Base-by-base conservation (phyloP, 768 basidiomycete genomes). In the Boletus bicolor region DNA sequence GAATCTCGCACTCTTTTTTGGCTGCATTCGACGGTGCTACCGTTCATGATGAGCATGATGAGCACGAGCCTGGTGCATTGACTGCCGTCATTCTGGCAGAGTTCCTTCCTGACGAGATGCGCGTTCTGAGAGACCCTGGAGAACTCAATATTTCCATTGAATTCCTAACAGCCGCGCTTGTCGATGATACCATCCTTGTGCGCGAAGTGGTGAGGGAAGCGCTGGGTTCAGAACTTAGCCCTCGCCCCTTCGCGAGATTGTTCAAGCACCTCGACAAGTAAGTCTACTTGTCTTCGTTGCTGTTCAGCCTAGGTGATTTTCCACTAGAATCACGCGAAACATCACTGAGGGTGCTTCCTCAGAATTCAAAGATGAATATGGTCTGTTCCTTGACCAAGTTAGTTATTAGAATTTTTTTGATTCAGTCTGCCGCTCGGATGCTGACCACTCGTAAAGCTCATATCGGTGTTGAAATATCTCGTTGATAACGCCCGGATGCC, bases 201-300 rank as follows among this genome's bases (percentile, higher is more conserved):
- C 82, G 92, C n/a, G 89, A 96, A 62, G 77, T 84, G 11, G 89
- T 88, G 3, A 81, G 84, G 60, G 91, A 93, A 52, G 90, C 91
- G 0, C 71, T 97, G 17, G 91, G 93, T 2, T 76, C 77, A 14
- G 93, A 97, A 63, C 75, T 95, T 19, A 86, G 84, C 57, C 84
- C 86, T 28, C 77, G 81, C 44, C 73, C 91, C 45, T 89, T 90
- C 62, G 75, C 80, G 21, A 79, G 78, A 54, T 72, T 95, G 32
- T 76, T 95, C 48, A 82, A 79, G 58, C 82, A 85, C 55, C 75
- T 96, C 54, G 87, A 90, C 50, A 80, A 82, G 93, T 93, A 68
- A 62, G 88, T 75, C 4, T 8, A 26, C 38, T 44, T 47, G 32
- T 49, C 21, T 26, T 51, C 0, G 0, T 30, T 44, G 0, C 14